A percentile compares a stretch with the other conserved stretches of the same genome.
Evolutionary conservation across 1,139 yeast species (phyloP).

Genomic region (Geotrichum aggregatum): DNA sequence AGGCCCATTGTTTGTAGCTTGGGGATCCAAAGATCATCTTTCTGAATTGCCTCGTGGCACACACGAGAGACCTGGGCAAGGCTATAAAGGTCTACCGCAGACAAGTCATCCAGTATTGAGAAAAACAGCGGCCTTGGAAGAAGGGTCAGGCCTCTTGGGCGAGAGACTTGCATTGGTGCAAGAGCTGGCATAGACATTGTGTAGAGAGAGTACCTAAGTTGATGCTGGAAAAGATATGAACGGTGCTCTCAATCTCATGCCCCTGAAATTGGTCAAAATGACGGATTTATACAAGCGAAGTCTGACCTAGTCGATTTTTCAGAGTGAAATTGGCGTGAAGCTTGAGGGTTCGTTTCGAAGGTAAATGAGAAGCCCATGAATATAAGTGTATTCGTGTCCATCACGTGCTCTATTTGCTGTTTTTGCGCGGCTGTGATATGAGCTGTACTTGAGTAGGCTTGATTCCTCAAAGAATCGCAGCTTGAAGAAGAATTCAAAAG

Average conservation of each 20-base stretch:
- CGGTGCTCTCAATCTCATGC: too few species aligned
- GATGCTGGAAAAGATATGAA: too few species aligned
- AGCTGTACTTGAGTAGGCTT: too few species aligned
- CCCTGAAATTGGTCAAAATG: too few species aligned
- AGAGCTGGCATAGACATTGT: conserved; percentile 18
- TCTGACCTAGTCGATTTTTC: too few species aligned
- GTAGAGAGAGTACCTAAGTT: not conserved
- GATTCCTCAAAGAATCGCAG: too few species aligned
- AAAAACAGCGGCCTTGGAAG: conserved; percentile 10
- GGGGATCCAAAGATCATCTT: conserved; percentile 49
- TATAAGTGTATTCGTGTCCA: not conserved
- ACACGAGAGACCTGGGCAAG: conserved; percentile 38
- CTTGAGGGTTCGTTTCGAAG: too few species aligned
- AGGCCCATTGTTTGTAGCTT: conserved; percentile 49
- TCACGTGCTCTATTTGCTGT: too few species aligned
- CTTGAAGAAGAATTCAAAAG: too few species aligned
- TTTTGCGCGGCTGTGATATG: too few species aligned
- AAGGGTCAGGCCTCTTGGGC: not conserved
- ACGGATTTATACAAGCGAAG: not conserved
- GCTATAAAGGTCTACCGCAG: conserved; percentile 31
- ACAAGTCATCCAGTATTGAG: conserved; percentile 21
- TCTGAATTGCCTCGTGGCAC: conserved; percentile 37
- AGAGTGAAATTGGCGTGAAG: too few species aligned
- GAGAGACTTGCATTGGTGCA: conserved; percentile 11
- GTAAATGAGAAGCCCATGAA: not conserved